Evolutionary conservation across 2,329 filamentous ascomycete species (phyloP).

Genomic region (Penicillium sp.): DNA sequence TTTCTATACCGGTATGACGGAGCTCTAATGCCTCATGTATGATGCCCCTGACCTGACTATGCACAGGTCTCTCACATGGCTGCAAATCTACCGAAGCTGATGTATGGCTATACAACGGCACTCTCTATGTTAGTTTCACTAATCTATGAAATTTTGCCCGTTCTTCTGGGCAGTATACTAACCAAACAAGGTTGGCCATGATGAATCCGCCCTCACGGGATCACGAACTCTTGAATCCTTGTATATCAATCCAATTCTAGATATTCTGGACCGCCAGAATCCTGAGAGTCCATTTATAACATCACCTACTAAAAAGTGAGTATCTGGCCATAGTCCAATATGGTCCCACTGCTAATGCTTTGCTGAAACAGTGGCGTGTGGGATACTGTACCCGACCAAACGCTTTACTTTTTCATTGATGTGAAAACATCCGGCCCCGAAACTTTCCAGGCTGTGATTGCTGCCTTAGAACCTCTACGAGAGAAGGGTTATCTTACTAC

Average conservation of each 20-base stretch:
- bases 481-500: constrained; percentile 53
- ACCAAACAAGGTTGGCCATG: constrained; percentile 53
- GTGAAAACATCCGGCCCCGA: constrained; percentile 57
- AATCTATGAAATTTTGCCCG: too few species aligned
- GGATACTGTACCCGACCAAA: constrained; percentile 56
- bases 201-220: constrained; percentile 50
- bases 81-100: constrained; percentile 60
- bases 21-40: constrained; percentile 26
- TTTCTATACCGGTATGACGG: constrained; percentile 44
- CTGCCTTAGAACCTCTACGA: constrained; percentile 58
- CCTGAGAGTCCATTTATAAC: constrained; percentile 52
- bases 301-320: constrained; percentile 50
- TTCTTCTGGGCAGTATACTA: neutral
- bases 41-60: constrained; percentile 19
- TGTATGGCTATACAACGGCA: constrained; percentile 58
- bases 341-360: neutral
- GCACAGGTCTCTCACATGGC: constrained; percentile 54
- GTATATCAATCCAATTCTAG: constrained; percentile 60
- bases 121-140: constrained; percentile 48
- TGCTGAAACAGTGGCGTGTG: constrained; percentile 52
- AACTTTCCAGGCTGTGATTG: constrained; percentile 57
- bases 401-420: constrained; percentile 64
- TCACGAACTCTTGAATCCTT: constrained; percentile 56
- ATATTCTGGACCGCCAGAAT: constrained; percentile 56
- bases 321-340: neutral